These are phyloP conservation scores for Escovopsis sp. DNA, from an alignment of 2,329 filamentous ascomycete genomes.

Conservation along the genomic window DNA sequence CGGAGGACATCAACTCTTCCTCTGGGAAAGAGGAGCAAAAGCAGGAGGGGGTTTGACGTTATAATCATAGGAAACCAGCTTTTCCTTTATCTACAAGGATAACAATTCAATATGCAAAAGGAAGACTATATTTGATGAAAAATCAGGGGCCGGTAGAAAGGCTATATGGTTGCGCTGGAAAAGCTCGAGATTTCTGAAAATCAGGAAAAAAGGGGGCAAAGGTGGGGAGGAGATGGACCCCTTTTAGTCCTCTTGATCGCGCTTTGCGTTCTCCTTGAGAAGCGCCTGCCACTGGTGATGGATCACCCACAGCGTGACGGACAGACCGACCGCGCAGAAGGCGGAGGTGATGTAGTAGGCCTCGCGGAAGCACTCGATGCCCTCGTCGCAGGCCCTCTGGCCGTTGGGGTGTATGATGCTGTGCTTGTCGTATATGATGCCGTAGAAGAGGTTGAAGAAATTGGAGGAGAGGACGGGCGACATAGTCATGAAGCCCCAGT, in stretches of 20 bases:
- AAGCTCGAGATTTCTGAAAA: neutral
- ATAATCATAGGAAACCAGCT: neutral
- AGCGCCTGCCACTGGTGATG: constrained; percentile 34
- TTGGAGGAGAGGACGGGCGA: constrained; percentile 80
- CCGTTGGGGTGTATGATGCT: constrained; percentile 53
- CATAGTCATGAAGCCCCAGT: constrained; percentile 92
- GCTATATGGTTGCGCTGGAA: neutral
- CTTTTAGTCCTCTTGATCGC: constrained; percentile 5
- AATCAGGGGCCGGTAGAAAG: neutral
- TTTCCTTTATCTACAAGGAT: neutral
- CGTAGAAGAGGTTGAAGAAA: constrained; percentile 86
- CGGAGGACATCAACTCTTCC: no score
- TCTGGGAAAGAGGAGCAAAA: no score
- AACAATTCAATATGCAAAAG: no score
- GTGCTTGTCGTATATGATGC: constrained; percentile 66
- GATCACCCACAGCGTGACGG: constrained; percentile 57
- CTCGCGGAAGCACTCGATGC: constrained; percentile 61
- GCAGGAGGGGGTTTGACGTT: no score
- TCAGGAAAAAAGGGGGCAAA: neutral
- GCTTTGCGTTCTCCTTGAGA: constrained; percentile 15
- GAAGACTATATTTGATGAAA: no score
- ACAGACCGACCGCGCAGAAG: constrained; percentile 53
- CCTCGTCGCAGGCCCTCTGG: constrained; percentile 60
- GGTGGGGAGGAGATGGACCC: no score
- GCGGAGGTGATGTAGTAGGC: constrained; percentile 69